These are phyloP conservation scores for Ceratocystis albifundus DNA, from an alignment of 2,329 filamentous ascomycete species.

Conservation along the genomic window DNA sequence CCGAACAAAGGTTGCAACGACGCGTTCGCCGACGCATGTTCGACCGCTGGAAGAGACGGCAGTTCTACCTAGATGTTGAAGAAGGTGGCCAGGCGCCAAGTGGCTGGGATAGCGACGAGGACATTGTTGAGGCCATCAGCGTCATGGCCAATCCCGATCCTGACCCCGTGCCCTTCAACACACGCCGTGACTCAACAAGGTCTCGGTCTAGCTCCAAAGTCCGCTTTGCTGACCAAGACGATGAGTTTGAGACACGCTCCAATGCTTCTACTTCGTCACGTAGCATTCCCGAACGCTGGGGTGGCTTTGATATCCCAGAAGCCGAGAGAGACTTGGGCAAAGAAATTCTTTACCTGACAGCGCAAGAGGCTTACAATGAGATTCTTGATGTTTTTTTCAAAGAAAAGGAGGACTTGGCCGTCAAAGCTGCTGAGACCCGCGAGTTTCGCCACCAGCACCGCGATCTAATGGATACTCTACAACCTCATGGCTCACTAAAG, in stretches of 20 bases:
- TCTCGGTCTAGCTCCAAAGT: conserved; percentile 71
- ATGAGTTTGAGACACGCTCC: conserved; percentile 56
- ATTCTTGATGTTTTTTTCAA: conserved; percentile 79
- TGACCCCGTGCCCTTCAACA: conserved; percentile 28
- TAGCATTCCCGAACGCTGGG: conserved; percentile 62
- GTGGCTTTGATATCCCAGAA: conserved; percentile 67
- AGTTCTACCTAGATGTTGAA: conserved; percentile 78
- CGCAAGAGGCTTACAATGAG: conserved; percentile 88
- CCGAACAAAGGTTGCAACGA: conserved; percentile 4
- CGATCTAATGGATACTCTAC: conserved; percentile 36
- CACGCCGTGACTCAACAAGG: conserved; percentile 36
- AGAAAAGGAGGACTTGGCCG: conserved; percentile 61
- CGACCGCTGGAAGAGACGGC: conserved; percentile 63
- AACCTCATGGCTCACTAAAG: conserved; percentile 13
- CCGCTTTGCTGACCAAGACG: conserved; percentile 59
- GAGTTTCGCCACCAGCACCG: conserved; percentile 47
- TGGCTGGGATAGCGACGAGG: conserved; percentile 49
- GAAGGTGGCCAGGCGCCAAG: conserved; percentile 50
- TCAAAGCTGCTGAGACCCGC: conserved; percentile 54
- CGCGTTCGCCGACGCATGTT: conserved; percentile 44
- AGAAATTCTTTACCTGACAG: conserved; percentile 82
- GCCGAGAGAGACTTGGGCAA: conserved; percentile 73
- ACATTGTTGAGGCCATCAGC: conserved; percentile 37
- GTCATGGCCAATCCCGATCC: conserved; percentile 25
- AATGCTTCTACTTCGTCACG: conserved; percentile 63